Evolutionary conservation across 2,329 filamentous ascomycete species (phyloP).

Genomic region (Ambrosiella cleistominuta): DNA sequence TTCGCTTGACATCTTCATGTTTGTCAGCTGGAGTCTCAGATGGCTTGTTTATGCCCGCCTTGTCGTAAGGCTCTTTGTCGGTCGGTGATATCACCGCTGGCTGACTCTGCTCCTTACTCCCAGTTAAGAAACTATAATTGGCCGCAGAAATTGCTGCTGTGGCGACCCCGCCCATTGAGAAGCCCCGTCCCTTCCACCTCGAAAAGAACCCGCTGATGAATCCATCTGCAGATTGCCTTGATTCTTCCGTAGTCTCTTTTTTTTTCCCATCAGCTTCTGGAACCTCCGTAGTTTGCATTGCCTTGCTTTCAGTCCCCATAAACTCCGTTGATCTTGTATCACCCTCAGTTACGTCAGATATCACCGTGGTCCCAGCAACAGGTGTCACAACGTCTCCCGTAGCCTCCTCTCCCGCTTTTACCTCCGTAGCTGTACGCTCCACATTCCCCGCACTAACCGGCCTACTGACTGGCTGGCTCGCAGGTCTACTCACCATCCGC

Average conservation of each 20-base stretch:
- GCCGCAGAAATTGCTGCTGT: conserved; percentile 3
- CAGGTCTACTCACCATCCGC: conserved; percentile 18
- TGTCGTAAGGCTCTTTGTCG: too few species aligned
- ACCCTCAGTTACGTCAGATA: too few species aligned
- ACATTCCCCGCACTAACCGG: neutral
- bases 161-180: conserved; percentile 1
- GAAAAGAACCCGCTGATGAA: conserved; percentile 4
- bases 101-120: too few species aligned
- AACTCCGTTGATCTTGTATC: neutral
- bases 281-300: neutral
- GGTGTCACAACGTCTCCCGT: too few species aligned
- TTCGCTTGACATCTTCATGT: neutral
- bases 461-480: neutral
- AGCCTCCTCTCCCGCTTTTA: neutral
- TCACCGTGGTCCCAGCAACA: too few species aligned
- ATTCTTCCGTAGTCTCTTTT: neutral
- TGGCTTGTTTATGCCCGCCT: too few species aligned
- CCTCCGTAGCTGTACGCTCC: neutral
- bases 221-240: neutral
- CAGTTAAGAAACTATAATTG: neutral
- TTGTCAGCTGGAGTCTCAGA: too few species aligned
- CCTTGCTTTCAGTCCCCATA: neutral
- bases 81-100: too few species aligned
- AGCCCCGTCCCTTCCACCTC: conserved; percentile 2
- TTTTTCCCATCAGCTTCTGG: neutral